Conservation (phyloP, 108 stramenopile genomes). For the Conticribra weissflogii region DNA sequence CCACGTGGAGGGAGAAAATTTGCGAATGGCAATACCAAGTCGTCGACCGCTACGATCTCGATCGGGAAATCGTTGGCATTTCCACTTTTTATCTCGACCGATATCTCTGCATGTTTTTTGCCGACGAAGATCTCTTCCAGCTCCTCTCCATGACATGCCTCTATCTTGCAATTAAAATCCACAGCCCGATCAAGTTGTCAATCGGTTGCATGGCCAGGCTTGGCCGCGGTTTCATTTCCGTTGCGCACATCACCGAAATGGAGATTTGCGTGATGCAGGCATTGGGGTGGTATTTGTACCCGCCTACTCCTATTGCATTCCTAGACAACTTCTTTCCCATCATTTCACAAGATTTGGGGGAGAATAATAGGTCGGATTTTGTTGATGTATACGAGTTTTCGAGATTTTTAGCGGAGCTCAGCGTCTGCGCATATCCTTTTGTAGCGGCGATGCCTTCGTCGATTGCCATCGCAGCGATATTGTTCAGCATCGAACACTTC, state of each 20-base stretch:
- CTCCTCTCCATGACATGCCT: constrained; percentile 33
- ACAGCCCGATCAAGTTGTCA: constrained; percentile 27
- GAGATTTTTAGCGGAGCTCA: constrained; percentile 37
- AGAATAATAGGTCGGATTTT: background rate
- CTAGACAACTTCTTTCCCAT: constrained; percentile 39
- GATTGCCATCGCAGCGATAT: constrained; percentile 36
- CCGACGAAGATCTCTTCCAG: constrained; percentile 39
- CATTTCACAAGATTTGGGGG: background rate
- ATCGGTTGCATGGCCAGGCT: constrained; percentile 26
- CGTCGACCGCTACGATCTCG: constrained; percentile 25
- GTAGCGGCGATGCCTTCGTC: constrained; percentile 27
- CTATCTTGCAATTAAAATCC: constrained; percentile 38
- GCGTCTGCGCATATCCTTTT: constrained; percentile 33
- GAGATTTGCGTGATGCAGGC: constrained; percentile 25
- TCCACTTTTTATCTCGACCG: constrained; percentile 31
- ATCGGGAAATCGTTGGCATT: constrained; percentile 24
- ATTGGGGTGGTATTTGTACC: constrained; percentile 33
- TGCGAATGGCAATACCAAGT: constrained; percentile 33
- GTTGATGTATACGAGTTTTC: constrained; percentile 27
- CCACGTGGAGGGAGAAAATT: constrained; percentile 31
- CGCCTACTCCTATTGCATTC: constrained; percentile 29
- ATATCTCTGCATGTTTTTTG: constrained; percentile 24
- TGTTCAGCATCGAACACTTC: constrained; percentile 27
- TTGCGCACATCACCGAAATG: constrained; percentile 28
- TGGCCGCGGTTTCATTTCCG: constrained; percentile 19